Evolutionary conservation across 352 stramenopile species (phyloP), one percentile per base, ranked within the genome.

Genomic region (Chrysophaeum taylorii): DNA sequence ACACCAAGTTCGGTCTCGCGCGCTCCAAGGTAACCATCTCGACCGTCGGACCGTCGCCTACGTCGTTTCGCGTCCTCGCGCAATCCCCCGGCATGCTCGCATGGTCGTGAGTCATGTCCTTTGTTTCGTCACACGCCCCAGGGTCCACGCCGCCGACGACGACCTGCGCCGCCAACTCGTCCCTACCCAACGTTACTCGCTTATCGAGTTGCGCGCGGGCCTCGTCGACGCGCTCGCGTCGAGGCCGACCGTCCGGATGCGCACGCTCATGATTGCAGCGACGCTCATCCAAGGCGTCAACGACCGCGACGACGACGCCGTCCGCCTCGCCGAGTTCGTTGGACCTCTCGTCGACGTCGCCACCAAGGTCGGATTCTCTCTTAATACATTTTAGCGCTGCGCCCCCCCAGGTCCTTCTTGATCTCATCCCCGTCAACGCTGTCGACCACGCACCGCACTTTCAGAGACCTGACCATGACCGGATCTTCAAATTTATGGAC

Each of bases 21-120:
- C 87, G 87, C 14, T 89, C 89, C 62, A 82, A 94, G 72, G 92
- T 98, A 29, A 97, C 92, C 53, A 85, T 98, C 61, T 96, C 89
- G 5, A 98, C 93, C 2, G 92, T 98, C 12, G 93, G 90, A 16
- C 84, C 84, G 29, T 79, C 68, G 42, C 84, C 84, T 29, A 61
- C 79, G 18, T 73, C 75, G 21, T 87, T 89, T 70, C 45, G 39
- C n/a, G 42, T 76, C 50, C 71, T 87, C 31, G 74, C 31, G 23
- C 70, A 81, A 41, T 79, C 83, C 27, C 69, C 73, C 23, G 72
- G 68, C 43, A 72, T 68, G 31, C 68, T 85, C 64, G 80, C 80
- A 27, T 85, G 80, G 80, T 48, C 33, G n/a, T n/a, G n/a, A n/a
- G n/a, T n/a, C n/a, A n/a, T n/a, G n/a, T n/a, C n/a, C n/a, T n/a